Evolutionary conservation across 495 filamentous ascomycete genomes (phyloP).

Genomic region (Darksidea phi): DNA sequence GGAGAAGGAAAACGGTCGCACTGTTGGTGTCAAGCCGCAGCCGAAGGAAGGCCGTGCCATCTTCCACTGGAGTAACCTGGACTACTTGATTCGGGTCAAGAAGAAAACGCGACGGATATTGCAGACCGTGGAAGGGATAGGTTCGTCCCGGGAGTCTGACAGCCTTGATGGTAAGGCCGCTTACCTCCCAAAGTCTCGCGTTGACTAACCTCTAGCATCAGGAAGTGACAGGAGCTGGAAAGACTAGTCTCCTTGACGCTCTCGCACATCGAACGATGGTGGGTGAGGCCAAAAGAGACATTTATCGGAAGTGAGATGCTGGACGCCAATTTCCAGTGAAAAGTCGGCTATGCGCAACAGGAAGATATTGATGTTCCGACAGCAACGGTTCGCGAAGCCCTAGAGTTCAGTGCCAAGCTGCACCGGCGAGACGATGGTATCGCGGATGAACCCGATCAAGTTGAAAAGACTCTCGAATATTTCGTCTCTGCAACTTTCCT

Average conservation of each 20-base stretch:
- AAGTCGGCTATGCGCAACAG: conserved; percentile 31
- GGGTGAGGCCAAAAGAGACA: conserved; percentile 16
- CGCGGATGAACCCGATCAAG: conserved; percentile 6
- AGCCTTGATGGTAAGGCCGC: conserved; percentile 17
- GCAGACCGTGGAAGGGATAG: conserved; percentile 14
- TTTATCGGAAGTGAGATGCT: conserved; percentile 3
- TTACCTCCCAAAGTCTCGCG: neutral
- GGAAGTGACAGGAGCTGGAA: conserved; percentile 30
- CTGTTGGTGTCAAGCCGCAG: neutral
- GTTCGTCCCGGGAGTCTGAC: conserved; percentile 26
- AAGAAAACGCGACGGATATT: conserved; percentile 4
- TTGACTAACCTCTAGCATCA: conserved; percentile 8
- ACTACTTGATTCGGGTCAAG: conserved; percentile 13
- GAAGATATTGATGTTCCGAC: conserved; percentile 27
- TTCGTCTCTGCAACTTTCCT: too few species aligned
- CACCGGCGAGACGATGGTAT: neutral
- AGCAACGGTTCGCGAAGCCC: conserved; percentile 26
- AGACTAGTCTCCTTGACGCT: conserved; percentile 28
- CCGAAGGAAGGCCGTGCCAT: neutral
- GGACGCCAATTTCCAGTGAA: conserved; percentile 19
- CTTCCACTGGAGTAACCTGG: conserved; percentile 19
- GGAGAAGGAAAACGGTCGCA: neutral
- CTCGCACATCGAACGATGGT: conserved; percentile 16
- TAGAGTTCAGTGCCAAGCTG: conserved; percentile 20
- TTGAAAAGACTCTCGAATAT: conserved; percentile 13